phyloP scores from a whole-genome alignment of 169 alveolate genomes.

The Plasmodium billcollinsi region DNA sequence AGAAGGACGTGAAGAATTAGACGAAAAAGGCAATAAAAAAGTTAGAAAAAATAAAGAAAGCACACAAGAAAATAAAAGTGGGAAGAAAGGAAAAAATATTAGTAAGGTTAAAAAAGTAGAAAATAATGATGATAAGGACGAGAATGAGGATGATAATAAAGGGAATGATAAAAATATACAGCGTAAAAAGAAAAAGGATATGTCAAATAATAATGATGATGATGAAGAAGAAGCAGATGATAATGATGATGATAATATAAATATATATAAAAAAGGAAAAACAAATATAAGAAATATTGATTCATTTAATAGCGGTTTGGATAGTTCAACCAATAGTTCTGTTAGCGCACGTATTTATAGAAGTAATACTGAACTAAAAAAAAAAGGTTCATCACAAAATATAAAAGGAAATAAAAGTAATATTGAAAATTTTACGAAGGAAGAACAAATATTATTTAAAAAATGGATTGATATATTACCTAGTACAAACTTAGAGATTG shows the following conservation, averaged over 20 bases:
- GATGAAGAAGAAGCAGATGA: no score
- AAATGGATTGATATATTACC: conserved; percentile 39
- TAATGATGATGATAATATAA: conserved; percentile 16
- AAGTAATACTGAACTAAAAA: conserved; percentile 51
- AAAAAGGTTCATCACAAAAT: conserved; percentile 40
- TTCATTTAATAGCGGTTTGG: conserved; percentile 6
- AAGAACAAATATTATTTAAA: conserved; percentile 29
- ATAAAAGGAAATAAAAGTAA: conserved; percentile 29
- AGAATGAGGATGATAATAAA: neutral
- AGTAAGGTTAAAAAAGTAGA: conserved; percentile 9
- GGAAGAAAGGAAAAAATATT: conserved; percentile 19
- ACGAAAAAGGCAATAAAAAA: conserved; percentile 26
- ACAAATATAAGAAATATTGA: conserved; percentile 12
- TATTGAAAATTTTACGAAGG: conserved; percentile 22
- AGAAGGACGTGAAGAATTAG: conserved; percentile 1
- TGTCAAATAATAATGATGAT: no score
- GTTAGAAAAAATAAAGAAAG: conserved; percentile 25
- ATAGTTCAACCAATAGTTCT: conserved; percentile 57
- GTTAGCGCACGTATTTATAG: conserved; percentile 32
- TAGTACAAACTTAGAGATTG: conserved; percentile 22
- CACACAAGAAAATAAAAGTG: conserved; percentile 5
- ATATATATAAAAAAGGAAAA: conserved; percentile 5
- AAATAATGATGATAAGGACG: neutral
- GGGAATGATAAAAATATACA: conserved; percentile 4
- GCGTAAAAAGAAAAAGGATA: neutral